Percentiles rank a stretch among this genome's conserved stretches.
These are phyloP conservation scores for Stropharia rugosoannulata DNA, from an alignment of 768 basidiomycete species.

Conservation along the genomic window DNA sequence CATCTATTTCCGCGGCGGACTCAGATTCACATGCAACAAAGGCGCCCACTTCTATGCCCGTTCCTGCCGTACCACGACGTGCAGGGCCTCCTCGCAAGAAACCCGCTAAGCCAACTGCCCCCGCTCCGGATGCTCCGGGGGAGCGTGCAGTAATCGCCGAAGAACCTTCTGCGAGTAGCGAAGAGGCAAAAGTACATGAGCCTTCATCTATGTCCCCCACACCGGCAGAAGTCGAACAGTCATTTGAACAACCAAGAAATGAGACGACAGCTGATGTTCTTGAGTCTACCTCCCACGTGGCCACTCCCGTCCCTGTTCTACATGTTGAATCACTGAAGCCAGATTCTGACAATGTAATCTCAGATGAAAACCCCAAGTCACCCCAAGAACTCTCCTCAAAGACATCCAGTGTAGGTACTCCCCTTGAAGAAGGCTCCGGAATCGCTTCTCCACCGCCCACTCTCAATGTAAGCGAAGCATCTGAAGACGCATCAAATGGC, in stretches of 20 bases:
- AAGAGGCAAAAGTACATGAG: not conserved
- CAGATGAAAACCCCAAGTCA: not conserved
- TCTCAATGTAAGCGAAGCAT: not conserved
- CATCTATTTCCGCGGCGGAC: slow-evolving; percentile 25
- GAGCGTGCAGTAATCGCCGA: slow-evolving; percentile 3
- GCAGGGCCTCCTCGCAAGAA: slow-evolving; percentile 76
- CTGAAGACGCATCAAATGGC: not conserved
- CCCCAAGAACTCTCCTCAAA: not conserved
- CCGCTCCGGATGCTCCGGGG: slow-evolving; percentile 23
- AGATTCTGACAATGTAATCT: not conserved
- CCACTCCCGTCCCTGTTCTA: not conserved
- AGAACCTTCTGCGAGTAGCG: not conserved
- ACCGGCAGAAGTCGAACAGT: not conserved
- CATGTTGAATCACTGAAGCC: not conserved
- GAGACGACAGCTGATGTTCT: too few species aligned
- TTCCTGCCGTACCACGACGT: slow-evolving; percentile 71
- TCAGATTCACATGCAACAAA: slow-evolving; percentile 32
- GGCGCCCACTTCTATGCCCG: slow-evolving; percentile 62
- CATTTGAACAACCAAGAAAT: not conserved
- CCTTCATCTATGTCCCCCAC: not conserved
- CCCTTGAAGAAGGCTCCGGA: not conserved
- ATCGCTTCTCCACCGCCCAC: slow-evolving; percentile 5
- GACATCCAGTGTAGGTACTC: not conserved
- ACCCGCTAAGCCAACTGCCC: slow-evolving; percentile 41
- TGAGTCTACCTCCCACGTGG: not conserved